Percentiles rank a stretch among this genome's conserved stretches.
phyloP scores from a whole-genome alignment of 331 rosid genomes.

The Malus hybrid region DNA sequence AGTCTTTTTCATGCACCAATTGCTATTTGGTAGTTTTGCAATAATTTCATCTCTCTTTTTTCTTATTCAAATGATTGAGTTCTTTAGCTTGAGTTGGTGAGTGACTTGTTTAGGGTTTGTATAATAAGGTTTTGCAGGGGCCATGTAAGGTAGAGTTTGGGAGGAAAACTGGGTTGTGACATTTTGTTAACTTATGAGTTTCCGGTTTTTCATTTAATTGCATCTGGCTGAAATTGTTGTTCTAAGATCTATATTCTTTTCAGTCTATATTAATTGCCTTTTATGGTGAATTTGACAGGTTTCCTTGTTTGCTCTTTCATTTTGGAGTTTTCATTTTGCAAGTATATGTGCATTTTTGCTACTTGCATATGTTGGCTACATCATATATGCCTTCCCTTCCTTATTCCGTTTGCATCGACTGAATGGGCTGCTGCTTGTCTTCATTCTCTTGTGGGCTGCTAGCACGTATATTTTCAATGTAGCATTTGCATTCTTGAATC shows the following conservation, averaged over 20 bases:
- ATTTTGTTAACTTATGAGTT: not conserved
- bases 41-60: not conserved
- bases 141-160: not conserved
- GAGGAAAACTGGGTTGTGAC: not conserved
- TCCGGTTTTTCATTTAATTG: not conserved
- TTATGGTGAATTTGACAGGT: constrained; percentile 46
- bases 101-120: not conserved
- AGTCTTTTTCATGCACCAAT: not conserved
- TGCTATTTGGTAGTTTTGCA: not conserved
- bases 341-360: constrained; percentile 94
- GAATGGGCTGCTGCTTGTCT: constrained; percentile 95
- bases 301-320: constrained; percentile 82
- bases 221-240: not conserved
- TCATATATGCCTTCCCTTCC: constrained; percentile 82
- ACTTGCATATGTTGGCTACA: constrained; percentile 91
- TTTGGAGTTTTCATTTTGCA: constrained; percentile 98
- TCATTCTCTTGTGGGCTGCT: constrained; percentile 98
- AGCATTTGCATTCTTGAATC: constrained; percentile 69
- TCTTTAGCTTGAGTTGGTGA: not conserved
- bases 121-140: not conserved
- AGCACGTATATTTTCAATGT: constrained; percentile 97
- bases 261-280: not conserved
- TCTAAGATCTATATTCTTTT: constrained; percentile 7
- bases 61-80: not conserved
- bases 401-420: constrained; percentile 80